Percentiles rank a stretch among this genome's conserved stretches.
These are phyloP conservation scores for Salvia hispanica DNA, from an alignment of 257 asterid species.

Conservation along the genomic window DNA sequence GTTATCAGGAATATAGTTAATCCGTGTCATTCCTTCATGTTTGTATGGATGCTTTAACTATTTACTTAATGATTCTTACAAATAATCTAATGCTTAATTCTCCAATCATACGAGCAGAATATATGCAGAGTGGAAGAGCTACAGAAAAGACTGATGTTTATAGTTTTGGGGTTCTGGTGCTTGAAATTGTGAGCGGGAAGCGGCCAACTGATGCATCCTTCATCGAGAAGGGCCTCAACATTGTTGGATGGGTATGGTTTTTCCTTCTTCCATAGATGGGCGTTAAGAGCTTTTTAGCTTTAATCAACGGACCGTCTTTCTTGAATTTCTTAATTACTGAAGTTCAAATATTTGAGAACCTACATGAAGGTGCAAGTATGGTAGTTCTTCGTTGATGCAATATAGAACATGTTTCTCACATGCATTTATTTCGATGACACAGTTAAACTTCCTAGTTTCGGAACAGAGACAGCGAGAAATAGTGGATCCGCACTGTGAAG, in stretches of 20 bases:
- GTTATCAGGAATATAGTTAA: constrained; percentile 3
- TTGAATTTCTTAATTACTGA: neutral
- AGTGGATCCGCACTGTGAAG: constrained; percentile 78
- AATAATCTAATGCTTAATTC: constrained; percentile 14
- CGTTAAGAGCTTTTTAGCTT: neutral
- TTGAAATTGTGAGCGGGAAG: constrained; percentile 69
- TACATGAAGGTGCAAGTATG: constrained; percentile 3
- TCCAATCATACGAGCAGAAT: constrained; percentile 49
- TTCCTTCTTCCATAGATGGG: neutral
- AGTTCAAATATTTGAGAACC: neutral
- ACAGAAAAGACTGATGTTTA: constrained; percentile 88
- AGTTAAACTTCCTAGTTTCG: constrained; percentile 70
- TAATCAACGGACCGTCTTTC: neutral
- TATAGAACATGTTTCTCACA: constrained; percentile 1
- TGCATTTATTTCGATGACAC: constrained; percentile 35
- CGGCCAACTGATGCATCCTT: constrained; percentile 44
- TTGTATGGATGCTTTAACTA: neutral
- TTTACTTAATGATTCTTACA: constrained; percentile 10
- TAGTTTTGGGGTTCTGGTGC: constrained; percentile 86
- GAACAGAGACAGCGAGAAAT: constrained; percentile 83
- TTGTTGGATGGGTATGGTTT: constrained; percentile 40
- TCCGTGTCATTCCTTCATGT: neutral
- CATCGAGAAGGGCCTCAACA: constrained; percentile 43
- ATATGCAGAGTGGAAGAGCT: constrained; percentile 91
- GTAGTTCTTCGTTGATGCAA: neutral